phyloP scores from a whole-genome alignment of 495 filamentous ascomycete genomes.

The Hyphodiscus hymeniophilus region DNA sequence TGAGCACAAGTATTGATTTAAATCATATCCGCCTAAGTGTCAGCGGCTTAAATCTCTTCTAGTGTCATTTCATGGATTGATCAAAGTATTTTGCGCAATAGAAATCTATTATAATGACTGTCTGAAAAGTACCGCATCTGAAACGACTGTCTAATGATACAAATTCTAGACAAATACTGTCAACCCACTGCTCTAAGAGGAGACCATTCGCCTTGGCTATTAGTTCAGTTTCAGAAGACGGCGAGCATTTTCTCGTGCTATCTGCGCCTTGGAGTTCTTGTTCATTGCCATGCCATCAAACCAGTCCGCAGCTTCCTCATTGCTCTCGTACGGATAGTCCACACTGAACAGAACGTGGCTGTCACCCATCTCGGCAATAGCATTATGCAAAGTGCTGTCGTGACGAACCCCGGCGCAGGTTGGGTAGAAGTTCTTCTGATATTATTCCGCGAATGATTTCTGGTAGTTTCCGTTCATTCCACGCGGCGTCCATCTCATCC shows the following conservation, averaged over 20 bases:
- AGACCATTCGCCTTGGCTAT: no score
- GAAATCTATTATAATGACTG: no score
- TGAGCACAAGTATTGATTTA: no score
- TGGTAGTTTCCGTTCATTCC: neutral
- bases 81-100: no score
- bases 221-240: neutral
- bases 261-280: neutral
- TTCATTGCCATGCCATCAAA: neutral
- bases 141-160: no score
- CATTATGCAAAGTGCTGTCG: neutral
- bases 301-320: neutral
- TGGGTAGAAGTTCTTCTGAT: neutral
- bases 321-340: constrained; percentile 3
- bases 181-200: no score
- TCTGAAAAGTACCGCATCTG: no score
- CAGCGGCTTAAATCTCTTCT: no score
- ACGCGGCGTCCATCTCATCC: neutral
- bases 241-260: neutral
- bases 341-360: neutral
- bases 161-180: no score
- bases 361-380: constrained; percentile 2
- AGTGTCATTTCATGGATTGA: no score
- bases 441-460: neutral
- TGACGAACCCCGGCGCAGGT: neutral
- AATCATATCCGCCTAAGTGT: no score